A percentile compares a stretch with the other conserved stretches of the same genome.
Evolutionary conservation across 2,329 filamentous ascomycete genomes (phyloP).

Genomic region (Akanthomyces uredinophilus): DNA sequence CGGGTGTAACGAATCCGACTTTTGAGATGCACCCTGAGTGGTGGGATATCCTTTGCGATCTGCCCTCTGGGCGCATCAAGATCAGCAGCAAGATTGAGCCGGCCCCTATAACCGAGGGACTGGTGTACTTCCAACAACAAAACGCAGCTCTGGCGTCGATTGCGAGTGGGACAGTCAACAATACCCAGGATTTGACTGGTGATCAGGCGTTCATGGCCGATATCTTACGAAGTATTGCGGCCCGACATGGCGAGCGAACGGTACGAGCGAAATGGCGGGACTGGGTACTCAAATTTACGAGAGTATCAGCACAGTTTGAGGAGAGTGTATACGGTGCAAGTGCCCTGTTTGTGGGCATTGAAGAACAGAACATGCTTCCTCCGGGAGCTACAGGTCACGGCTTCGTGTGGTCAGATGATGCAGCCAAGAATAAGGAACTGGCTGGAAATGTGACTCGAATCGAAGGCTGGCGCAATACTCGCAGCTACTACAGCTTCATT

Average conservation of each 20-base stretch:
- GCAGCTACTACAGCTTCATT: slow-evolving; percentile 93
- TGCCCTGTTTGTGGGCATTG: slow-evolving; percentile 77
- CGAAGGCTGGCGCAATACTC: slow-evolving; percentile 88
- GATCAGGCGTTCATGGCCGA: slow-evolving; percentile 86
- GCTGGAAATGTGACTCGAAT: slow-evolving; percentile 88
- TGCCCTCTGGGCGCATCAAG: slow-evolving; percentile 87
- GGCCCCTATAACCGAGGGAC: slow-evolving; percentile 76
- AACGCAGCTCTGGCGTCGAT: slow-evolving; percentile 53
- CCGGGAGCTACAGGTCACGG: slow-evolving; percentile 73
- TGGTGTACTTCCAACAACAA: slow-evolving; percentile 82
- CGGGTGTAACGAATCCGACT: slow-evolving; percentile 93
- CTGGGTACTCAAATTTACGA: slow-evolving; percentile 91
- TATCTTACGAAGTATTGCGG: slow-evolving; percentile 75
- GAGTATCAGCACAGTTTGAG: slow-evolving; percentile 89
- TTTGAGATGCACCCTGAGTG: slow-evolving; percentile 94
- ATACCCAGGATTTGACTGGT: slow-evolving; percentile 66
- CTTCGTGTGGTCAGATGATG: slow-evolving; percentile 89
- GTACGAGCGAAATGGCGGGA: slow-evolving; percentile 89
- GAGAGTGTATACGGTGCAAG: slow-evolving; percentile 92
- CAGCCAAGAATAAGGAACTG: slow-evolving; percentile 74
- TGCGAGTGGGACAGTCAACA: slow-evolving; percentile 37
- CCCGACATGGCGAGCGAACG: slow-evolving; percentile 82
- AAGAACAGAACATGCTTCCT: slow-evolving; percentile 58
- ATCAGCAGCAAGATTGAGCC: slow-evolving; percentile 85
- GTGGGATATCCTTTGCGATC: slow-evolving; percentile 96